Evolutionary conservation across 1,284 basidiomycete genomes (phyloP).

Genomic region (Ceratobasidium sp.): DNA sequence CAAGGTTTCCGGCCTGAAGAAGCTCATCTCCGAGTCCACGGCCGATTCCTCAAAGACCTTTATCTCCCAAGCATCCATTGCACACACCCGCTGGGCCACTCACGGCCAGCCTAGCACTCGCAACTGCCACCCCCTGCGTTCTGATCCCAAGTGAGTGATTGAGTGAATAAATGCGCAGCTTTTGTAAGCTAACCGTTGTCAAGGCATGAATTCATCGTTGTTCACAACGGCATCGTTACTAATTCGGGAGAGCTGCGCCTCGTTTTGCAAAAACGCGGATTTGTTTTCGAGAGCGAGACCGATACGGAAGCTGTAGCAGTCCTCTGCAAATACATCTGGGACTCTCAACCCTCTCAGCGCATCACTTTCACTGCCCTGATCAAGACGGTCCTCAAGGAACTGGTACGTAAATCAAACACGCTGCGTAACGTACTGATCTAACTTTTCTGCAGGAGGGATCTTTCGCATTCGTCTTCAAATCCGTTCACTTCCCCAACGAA

Average conservation of each 20-base stretch:
- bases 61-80: conserved; percentile 93
- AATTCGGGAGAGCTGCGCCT: conserved; percentile 90
- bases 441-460: conserved; percentile 77
- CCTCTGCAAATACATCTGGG: conserved; percentile 96
- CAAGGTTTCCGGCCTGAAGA: conserved; percentile 94
- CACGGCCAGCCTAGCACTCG: conserved; percentile 88
- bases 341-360: conserved; percentile 89
- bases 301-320: conserved; percentile 98
- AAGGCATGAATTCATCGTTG: conserved; percentile 85
- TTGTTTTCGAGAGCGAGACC: conserved; percentile 94
- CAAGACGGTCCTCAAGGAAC: conserved; percentile 97
- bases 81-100: conserved; percentile 99
- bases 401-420: conserved; percentile 57
- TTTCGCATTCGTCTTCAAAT: conserved; percentile 99
- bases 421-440: neutral
- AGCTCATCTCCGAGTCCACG: conserved; percentile 83
- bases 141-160: conserved; percentile 69
- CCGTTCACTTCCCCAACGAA: conserved; percentile 94
- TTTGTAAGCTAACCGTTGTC: conserved; percentile 1
- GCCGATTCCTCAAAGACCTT: conserved; percentile 86
- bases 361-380: conserved; percentile 91
- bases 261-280: conserved; percentile 96
- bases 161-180: conserved; percentile 33
- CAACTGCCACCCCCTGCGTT: conserved; percentile 97
- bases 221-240: conserved; percentile 99